These are phyloP conservation scores for Lachnellula cervina DNA, from an alignment of 2,329 filamentous ascomycete genomes.

Conservation along the genomic window DNA sequence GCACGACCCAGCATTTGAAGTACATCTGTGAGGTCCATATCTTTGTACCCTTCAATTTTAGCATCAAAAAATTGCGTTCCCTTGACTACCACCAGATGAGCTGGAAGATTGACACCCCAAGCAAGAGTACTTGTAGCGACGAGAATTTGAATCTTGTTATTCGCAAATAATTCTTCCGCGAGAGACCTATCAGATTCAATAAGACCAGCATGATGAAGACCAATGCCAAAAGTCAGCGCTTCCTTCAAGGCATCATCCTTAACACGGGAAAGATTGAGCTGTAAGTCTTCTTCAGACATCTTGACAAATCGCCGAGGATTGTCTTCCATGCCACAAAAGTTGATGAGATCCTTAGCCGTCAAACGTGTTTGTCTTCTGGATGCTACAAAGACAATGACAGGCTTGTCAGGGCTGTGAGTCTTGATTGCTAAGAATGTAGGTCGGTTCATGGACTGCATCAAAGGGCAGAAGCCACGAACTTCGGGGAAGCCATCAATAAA, in stretches of 20 bases:
- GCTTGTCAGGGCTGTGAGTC: constrained; percentile 91
- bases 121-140: constrained; percentile 94
- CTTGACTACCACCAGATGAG: constrained; percentile 95
- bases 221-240: constrained; percentile 95
- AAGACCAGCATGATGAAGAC: constrained; percentile 92
- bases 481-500: constrained; percentile 98
- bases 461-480: constrained; percentile 86
- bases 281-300: constrained; percentile 92
- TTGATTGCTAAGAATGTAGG: constrained; percentile 97
- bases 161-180: constrained; percentile 88
- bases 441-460: constrained; percentile 99
- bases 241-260: constrained; percentile 92
- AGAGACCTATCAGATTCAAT: constrained; percentile 91
- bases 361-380: constrained; percentile 91
- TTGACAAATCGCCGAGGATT: constrained; percentile 88
- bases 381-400: constrained; percentile 96
- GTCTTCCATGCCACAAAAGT: constrained; percentile 97
- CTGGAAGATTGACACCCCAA: constrained; percentile 97
- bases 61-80: constrained; percentile 98
- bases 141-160: constrained; percentile 97
- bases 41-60: constrained; percentile 94
- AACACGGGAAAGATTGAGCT: constrained; percentile 79
- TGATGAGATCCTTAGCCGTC: constrained; percentile 94
- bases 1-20: constrained; percentile 96
- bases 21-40: constrained; percentile 98